Base-by-base conservation (phyloP, 306 rosid genomes). In the Fragaria nilgerrensis region DNA sequence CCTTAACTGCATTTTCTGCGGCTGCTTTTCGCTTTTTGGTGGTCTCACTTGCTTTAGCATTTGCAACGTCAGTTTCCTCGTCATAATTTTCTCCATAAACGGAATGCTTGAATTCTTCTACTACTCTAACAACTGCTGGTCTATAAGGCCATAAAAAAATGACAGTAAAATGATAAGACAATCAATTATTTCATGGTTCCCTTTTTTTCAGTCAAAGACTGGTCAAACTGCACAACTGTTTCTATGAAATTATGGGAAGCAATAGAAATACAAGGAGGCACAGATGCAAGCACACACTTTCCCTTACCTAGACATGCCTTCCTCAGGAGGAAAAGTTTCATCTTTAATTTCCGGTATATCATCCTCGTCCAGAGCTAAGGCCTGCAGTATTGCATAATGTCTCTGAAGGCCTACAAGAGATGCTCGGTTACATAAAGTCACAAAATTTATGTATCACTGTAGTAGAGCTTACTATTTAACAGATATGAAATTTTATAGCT, bases 271-370 rank as follows among this genome's bases (percentile, higher is more conserved):
- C 37, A 0, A 74, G 67, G 48, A 74, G 62, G 48, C 50, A 76
- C 70, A 44, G 13, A 49, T 58, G 47, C 74, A 36, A 27, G 39
- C 6, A 3, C 7, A 62, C n/a, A 34, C 39, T 77, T 76, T 44
- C 7, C 56, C 73, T 82, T 84, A 89, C 98, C 92, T 92, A 45
- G 96, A 76, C 90, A 94, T 82, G 82, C 97, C 97, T 88, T 92
- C 96, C 79, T 89, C 98, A 69, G 92, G 96, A 64, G 98, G 98
- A 61, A 81, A 43, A 34, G 98, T 92, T 82, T 94, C 97, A 79
- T 94, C 98, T 72, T 72, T 89, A 58, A 84, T 86, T 79, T 92
- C 97, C 20, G 95, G 96, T 71, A 94, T 88, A 36, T 92, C 98
- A 75, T 83, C 90, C 81, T 92, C 97, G 43, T 89, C 97, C 85